Percentiles rank a stretch among this genome's conserved stretches.
Conservation (phyloP, 139 green algal genomes). For the Spirogloea muscicola region DNA sequence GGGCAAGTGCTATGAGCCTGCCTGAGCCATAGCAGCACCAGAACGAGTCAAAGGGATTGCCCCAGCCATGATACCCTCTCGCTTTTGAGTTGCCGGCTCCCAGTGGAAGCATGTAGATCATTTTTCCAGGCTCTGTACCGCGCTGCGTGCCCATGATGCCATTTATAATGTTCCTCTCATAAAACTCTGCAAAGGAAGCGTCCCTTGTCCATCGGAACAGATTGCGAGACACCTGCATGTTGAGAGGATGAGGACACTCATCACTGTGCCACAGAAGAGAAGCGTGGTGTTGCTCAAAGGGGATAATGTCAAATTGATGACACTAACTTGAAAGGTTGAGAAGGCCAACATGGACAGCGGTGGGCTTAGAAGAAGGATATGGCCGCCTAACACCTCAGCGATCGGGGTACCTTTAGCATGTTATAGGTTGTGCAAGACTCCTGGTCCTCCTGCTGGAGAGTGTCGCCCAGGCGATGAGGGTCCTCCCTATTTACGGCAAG, state of each 20-base stretch:
- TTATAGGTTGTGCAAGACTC: constrained; percentile 44
- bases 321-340: too few species aligned
- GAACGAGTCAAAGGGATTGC: constrained; percentile 29
- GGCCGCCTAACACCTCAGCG: too few species aligned
- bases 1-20: not conserved
- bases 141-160: constrained; percentile 43
- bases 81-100: constrained; percentile 38
- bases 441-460: constrained; percentile 35
- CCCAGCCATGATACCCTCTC: constrained; percentile 30
- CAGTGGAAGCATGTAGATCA: constrained; percentile 45
- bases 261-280: not conserved
- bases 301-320: too few species aligned
- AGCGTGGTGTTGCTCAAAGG: too few species aligned
- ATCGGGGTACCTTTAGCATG: constrained; percentile 47
- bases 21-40: constrained; percentile 47
- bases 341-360: too few species aligned
- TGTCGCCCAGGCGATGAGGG: constrained; percentile 15
- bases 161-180: constrained; percentile 23
- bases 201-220: constrained; percentile 11
- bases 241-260: not conserved
- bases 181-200: constrained; percentile 12
- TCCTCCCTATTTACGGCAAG: too few species aligned
- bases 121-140: constrained; percentile 17
- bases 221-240: constrained; percentile 37
- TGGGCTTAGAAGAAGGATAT: too few species aligned